Conservation (phyloP, 108 stramenopile species). For the Skeletonema grethae region DNA sequence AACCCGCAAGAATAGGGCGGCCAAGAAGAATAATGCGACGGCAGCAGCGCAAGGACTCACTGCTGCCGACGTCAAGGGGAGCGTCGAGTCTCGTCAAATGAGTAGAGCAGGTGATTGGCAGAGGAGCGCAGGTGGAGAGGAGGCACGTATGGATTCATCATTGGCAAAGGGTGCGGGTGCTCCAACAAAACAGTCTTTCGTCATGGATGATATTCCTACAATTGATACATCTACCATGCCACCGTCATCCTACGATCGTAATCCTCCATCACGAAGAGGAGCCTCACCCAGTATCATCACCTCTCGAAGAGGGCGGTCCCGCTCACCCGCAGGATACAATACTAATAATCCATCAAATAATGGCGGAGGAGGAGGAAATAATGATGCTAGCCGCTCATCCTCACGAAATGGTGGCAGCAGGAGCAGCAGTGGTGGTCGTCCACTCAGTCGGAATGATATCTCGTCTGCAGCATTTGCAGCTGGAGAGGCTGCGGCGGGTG, state of each 20-base stretch:
- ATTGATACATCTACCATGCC: conserved; percentile 9
- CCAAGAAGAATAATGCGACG: conserved; percentile 1
- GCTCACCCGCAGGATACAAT: conserved; percentile 22
- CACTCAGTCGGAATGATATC: conserved; percentile 10
- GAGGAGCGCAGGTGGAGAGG: neutral
- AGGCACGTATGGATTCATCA: neutral
- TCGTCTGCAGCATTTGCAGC: conserved; percentile 16
- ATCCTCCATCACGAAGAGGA: neutral
- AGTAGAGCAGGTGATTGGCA: neutral
- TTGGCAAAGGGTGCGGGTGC: neutral
- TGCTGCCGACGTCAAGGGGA: neutral
- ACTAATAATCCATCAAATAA: neutral
- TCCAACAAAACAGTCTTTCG: conserved; percentile 6
- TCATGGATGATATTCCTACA: conserved; percentile 20
- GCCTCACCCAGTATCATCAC: conserved; percentile 9
- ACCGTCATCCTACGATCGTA: neutral
- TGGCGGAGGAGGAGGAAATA: too few species aligned
- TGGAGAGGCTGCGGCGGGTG: conserved; percentile 24
- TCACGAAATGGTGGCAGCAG: neutral
- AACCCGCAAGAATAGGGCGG: conserved; percentile 5
- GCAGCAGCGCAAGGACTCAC: neutral
- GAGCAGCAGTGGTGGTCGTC: conserved; percentile 1
- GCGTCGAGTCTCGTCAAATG: neutral
- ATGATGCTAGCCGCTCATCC: conserved; percentile 2
- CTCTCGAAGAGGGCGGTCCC: conserved; percentile 24